Percentiles rank a stretch among this genome's conserved stretches.
Evolutionary conservation across 179 eudicot species (phyloP).

Genomic region (Vitellaria paradoxa): DNA sequence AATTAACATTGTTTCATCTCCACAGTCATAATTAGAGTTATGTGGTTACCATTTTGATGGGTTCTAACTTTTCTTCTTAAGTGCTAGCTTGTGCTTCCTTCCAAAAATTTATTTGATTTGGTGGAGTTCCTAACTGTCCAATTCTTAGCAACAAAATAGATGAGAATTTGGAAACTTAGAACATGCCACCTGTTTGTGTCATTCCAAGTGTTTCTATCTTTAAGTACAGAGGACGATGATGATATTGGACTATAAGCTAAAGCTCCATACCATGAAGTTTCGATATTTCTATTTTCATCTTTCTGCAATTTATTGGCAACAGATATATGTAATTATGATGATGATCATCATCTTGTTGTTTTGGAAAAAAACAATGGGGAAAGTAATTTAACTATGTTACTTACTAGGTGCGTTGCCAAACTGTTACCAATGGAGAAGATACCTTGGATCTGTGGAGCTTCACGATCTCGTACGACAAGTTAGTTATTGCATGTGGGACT

Average conservation of each 20-base stretch:
- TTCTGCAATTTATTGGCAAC: too few relatives aligned
- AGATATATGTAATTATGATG: too few relatives aligned
- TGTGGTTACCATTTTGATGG: not conserved
- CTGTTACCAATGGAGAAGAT: constrained; percentile 61
- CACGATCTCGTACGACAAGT: constrained; percentile 76
- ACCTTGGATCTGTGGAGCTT: constrained; percentile 74
- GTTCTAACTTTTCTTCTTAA: not conserved
- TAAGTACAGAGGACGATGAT: not conserved
- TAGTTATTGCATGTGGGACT: constrained; percentile 86
- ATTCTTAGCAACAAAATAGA: not conserved
- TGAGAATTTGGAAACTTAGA: too few relatives aligned
- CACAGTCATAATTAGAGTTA: not conserved
- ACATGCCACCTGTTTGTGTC: too few relatives aligned
- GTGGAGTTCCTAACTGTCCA: not conserved
- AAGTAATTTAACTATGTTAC: too few relatives aligned
- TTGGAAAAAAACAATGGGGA: too few relatives aligned
- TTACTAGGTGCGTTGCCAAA: constrained; percentile 56
- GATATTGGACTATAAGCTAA: not conserved
- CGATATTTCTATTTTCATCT: too few relatives aligned
- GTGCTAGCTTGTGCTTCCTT: not conserved
- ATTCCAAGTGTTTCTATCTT: not conserved
- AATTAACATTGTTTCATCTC: too few relatives aligned
- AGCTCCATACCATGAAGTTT: too few relatives aligned
- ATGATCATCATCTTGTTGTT: too few relatives aligned
- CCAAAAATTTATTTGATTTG: not conserved